Conservation (phyloP, 371 early-diverging fungal species). For the Lichtheimia ramosa region DNA sequence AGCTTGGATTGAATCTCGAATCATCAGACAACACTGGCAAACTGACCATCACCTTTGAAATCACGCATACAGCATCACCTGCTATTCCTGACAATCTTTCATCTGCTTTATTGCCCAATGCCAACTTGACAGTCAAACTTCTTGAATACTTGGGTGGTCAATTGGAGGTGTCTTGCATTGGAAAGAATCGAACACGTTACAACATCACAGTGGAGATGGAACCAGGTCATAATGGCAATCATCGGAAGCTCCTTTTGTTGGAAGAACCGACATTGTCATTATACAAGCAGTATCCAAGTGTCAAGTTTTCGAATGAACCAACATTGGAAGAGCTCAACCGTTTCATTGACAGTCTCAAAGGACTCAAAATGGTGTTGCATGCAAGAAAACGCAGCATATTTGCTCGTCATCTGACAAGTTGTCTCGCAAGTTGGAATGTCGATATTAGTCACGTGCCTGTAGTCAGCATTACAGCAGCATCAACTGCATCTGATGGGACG, state of each 20-base stretch:
- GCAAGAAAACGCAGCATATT: conserved; percentile 58
- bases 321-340: conserved; percentile 47
- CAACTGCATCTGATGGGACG: neutral
- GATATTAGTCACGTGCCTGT: conserved; percentile 57
- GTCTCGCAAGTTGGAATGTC: conserved; percentile 59
- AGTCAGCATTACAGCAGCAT: conserved; percentile 1
- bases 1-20: conserved; percentile 51
- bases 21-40: conserved; percentile 22
- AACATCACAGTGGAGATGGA: conserved; percentile 39
- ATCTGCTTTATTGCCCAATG: conserved; percentile 38
- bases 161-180: conserved; percentile 38
- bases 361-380: conserved; percentile 51
- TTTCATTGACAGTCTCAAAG: conserved; percentile 52
- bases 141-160: conserved; percentile 49
- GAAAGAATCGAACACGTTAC: conserved; percentile 36
- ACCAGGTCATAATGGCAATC: conserved; percentile 23
- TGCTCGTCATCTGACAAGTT: conserved; percentile 58
- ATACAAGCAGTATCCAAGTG: conserved; percentile 24
- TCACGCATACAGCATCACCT: conserved; percentile 48
- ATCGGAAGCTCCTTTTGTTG: conserved; percentile 11
- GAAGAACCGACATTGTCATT: conserved; percentile 12
- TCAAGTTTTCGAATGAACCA: conserved; percentile 54
- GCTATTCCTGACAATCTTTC: conserved; percentile 26
- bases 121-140: conserved; percentile 53
- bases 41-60: conserved; percentile 47